Evolutionary conservation across 495 filamentous ascomycete species (phyloP).

Genomic region (Penicillium tannophilum): DNA sequence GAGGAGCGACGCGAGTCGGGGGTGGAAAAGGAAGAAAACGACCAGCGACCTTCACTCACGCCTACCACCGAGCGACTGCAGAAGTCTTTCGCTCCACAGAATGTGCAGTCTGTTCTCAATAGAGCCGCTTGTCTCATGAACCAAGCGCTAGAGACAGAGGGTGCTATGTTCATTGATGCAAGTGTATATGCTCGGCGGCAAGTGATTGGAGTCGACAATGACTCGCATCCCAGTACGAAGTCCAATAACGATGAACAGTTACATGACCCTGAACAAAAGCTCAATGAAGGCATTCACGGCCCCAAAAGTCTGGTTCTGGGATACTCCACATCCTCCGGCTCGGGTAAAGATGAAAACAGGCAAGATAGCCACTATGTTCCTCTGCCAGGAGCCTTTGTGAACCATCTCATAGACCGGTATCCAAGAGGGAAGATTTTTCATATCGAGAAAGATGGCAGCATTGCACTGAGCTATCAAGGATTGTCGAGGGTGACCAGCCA

Average conservation of each 20-base stretch:
- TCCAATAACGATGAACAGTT: not conserved
- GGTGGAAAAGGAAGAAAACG: slow-evolving; percentile 10
- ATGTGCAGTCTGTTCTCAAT: slow-evolving; percentile 25
- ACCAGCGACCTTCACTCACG: slow-evolving; percentile 21
- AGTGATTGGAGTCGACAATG: slow-evolving; percentile 18
- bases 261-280: not conserved
- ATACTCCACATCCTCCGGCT: slow-evolving; percentile 23
- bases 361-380: slow-evolving; percentile 29
- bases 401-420: slow-evolving; percentile 52
- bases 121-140: slow-evolving; percentile 26
- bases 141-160: slow-evolving; percentile 30
- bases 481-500: slow-evolving; percentile 22
- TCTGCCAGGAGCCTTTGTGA: slow-evolving; percentile 41
- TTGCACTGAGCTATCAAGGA: slow-evolving; percentile 35
- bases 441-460: slow-evolving; percentile 46
- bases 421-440: slow-evolving; percentile 61
- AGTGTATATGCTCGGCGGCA: slow-evolving; percentile 28
- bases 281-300: slow-evolving; percentile 6
- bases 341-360: slow-evolving; percentile 11
- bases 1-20: not conserved
- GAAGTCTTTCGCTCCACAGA: slow-evolving; percentile 24
- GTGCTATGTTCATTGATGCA: slow-evolving; percentile 30
- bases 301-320: slow-evolving; percentile 26
- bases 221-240: not conserved
- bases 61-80: slow-evolving; percentile 27